Base-by-base conservation (phyloP, 129 eudicot genomes). In the Chrysanthemum seticuspe region DNA sequence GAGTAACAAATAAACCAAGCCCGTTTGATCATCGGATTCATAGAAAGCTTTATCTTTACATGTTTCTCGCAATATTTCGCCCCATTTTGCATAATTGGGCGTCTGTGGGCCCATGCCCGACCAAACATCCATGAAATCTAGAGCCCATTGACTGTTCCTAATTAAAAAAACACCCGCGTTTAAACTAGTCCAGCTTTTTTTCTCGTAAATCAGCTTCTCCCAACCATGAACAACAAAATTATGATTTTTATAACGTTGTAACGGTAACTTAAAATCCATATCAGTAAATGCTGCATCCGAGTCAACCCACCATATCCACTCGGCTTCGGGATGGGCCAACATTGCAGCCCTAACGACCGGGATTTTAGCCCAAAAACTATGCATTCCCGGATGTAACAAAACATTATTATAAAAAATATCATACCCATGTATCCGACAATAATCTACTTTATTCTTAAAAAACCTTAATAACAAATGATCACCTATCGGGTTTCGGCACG, bases 241-340 rank as follows among this genome's bases (percentile, higher is more conserved):
- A 69, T 90, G 86, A 27, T 79, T 40, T 54, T 74, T 78, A 71
- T 87, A 91, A 70, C 86, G 84, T 13, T 82, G 70, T 67, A 87
- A 27, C 21, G 93, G 97, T 16, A 87, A 18, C 71, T 80, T 79
- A 58, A 87, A 90, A 11, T 87, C 94, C 95, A 90, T 90, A 71
- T 90, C 97, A 3, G 93, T 87, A 55, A 87, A 79, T 13, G 78
- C 97, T 0, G 96, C 97, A 70, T 92, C 97, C 2, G 96, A 88
- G 77, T 91, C 97, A 9, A 91, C 92, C 97, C 97, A 91, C 97
- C 97, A 91, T 66, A 91, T 83, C 97, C 97, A 91, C 84, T 91
- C 97, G 52, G 96, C 87, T 58, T 91, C 97, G 60, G 96, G 96
- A 80, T 85, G 98, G 74, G 95, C 98, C 81, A 93, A 23, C 96